Evolutionary conservation across 352 stramenopile genomes (phyloP), one percentile per base, ranked within the genome.

Genomic region (Plasmopara muralis): DNA sequence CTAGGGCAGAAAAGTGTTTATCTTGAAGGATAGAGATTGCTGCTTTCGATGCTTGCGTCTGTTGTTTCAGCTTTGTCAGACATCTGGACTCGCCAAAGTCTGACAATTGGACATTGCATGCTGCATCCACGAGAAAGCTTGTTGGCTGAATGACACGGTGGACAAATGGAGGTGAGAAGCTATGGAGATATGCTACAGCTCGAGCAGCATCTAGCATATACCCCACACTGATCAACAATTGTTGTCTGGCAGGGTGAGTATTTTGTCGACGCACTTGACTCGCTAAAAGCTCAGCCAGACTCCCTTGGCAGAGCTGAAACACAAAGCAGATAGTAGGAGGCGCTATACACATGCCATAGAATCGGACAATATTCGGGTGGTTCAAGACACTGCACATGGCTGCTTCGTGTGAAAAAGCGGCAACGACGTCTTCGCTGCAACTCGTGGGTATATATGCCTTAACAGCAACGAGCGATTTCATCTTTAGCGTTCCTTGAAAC

Each of bases 131-230:
- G 2, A 78, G 44, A 29, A 74, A 78, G 31, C 74, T 83, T 16
- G 45, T 58, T n/a, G 67, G 66, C 25, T 74, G 60, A 33, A 81
- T 70, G 31, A 72, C 67, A n/a, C 70, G 54, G 34, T 83, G 72
- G 9, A 80, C 41, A 42, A 78, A 68, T 9, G 69, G 52, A 41
- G 68, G 69, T 14, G 54, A 66, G 40, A 82, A 82, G 9, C 64
- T 49, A 45, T 83, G 72, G 7, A 83, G 47, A 50, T 77, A 81
- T 7, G 70, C 67, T 9, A 83, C 59, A 6, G 70, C 69, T 29
- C 70, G 60, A 53, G 68, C 65, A 0, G 68, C 69, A 48, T 83
- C 70, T 6, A 77, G 44, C 64, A 83, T 75, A 28, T 68, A 72
- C 0, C 61, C 64, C 9, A 80, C 40, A 30, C 55, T 65, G 13